These are phyloP conservation scores for Triticum dicoccoides DNA, from an alignment of 176 grass and related monocot genomes.

Conservation along the genomic window DNA sequence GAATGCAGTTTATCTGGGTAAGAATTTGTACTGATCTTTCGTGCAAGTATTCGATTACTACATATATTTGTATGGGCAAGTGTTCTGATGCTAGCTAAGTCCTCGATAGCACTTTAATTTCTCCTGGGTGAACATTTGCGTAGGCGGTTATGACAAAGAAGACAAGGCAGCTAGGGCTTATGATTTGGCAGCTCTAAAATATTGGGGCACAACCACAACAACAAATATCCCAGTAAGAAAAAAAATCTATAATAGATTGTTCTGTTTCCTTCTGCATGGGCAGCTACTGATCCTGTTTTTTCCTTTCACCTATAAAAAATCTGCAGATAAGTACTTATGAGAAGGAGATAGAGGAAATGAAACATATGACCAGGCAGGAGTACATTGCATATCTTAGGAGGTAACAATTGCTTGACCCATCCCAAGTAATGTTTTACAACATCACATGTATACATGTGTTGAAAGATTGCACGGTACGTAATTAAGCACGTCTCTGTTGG, in stretches of 20 bases:
- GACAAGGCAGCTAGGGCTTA: slow-evolving; percentile 74
- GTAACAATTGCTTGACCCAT: slow-evolving; percentile 8
- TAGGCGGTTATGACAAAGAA: slow-evolving; percentile 74
- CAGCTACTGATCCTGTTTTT: not conserved
- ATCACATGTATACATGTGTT: not conserved
- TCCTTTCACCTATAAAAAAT: not conserved
- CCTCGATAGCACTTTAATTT: not conserved
- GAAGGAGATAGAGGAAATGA: slow-evolving; percentile 69
- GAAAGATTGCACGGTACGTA: slow-evolving; percentile 1
- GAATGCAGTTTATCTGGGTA: slow-evolving; percentile 70
- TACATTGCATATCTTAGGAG: slow-evolving; percentile 62
- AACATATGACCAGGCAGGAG: slow-evolving; percentile 73
- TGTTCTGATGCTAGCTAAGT: not conserved
- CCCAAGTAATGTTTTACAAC: not conserved
- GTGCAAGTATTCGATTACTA: not conserved
- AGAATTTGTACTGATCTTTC: not conserved
- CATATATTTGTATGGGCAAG: not conserved
- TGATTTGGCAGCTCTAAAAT: slow-evolving; percentile 80
- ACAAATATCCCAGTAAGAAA: slow-evolving; percentile 69
- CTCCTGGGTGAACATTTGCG: not conserved
- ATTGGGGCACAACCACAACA: slow-evolving; percentile 70
- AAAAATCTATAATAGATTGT: not conserved
- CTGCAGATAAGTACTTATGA: slow-evolving; percentile 54
- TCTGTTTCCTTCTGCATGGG: not conserved
- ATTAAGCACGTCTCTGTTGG: not conserved